Percentiles rank a stretch among this genome's conserved stretches.
phyloP scores from a whole-genome alignment of 2,329 filamentous ascomycete species.

The Sphaceloma murrayae region DNA sequence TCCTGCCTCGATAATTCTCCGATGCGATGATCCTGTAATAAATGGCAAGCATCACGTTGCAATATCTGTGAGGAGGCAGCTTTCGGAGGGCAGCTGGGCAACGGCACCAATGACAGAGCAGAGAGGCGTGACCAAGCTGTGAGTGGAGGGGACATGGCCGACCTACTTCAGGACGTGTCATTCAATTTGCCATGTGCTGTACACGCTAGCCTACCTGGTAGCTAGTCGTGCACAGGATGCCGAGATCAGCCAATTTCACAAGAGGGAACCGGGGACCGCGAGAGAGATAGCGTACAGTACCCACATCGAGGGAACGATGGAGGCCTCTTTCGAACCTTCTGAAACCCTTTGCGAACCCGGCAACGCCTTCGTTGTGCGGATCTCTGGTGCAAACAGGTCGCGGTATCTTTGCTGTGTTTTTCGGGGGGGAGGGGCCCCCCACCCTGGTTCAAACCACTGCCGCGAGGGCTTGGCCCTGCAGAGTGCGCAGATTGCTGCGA shows the following conservation, averaged over 20 bases:
- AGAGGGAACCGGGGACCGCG: slow-evolving; percentile 3
- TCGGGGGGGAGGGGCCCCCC: too few relatives aligned
- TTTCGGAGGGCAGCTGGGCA: background rate
- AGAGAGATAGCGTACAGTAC: background rate
- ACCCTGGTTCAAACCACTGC: too few relatives aligned
- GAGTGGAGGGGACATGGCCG: background rate
- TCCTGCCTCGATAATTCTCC: too few relatives aligned
- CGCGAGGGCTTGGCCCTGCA: too few relatives aligned
- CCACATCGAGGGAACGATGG: too few relatives aligned
- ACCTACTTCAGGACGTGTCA: slow-evolving; percentile 6
- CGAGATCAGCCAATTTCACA: slow-evolving; percentile 8
- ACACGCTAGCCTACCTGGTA: background rate
- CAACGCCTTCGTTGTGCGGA: background rate
- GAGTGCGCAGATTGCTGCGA: too few relatives aligned
- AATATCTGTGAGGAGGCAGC: too few relatives aligned
- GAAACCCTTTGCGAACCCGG: slow-evolving; percentile 10
- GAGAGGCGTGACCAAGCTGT: background rate
- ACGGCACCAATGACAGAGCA: background rate
- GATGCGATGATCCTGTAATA: too few relatives aligned
- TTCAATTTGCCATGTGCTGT: slow-evolving; percentile 13
- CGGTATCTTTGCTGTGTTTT: too few relatives aligned
- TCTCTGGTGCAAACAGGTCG: too few relatives aligned
- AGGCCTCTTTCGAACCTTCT: slow-evolving; percentile 12
- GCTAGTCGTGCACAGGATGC: background rate
- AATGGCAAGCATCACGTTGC: too few relatives aligned